A percentile compares a stretch with the other conserved stretches of the same genome.
Conservation (phyloP, 164 flowering plant species). For the Piper longum region DNA sequence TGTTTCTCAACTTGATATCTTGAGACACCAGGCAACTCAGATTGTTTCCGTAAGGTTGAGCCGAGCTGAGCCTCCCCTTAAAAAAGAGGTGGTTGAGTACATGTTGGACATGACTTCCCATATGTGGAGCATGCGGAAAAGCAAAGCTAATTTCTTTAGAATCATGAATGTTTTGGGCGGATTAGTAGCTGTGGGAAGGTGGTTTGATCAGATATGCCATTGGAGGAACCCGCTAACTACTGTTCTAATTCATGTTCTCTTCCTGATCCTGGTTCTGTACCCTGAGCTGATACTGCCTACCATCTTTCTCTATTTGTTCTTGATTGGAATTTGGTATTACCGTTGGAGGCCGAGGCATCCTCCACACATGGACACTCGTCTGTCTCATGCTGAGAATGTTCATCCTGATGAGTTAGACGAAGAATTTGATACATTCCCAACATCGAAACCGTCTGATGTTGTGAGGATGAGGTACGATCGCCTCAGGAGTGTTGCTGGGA, state of each 20-base stretch:
- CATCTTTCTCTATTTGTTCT: slow-evolving; percentile 64
- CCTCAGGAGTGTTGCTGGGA: slow-evolving; percentile 35
- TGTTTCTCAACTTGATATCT: slow-evolving; percentile 52
- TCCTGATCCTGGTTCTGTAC: slow-evolving; percentile 52
- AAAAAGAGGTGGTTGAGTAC: slow-evolving; percentile 67
- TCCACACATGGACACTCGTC: slow-evolving; percentile 36
- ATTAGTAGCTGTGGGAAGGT: slow-evolving; percentile 45
- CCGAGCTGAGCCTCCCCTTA: slow-evolving; percentile 75
- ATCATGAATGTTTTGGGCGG: slow-evolving; percentile 65
- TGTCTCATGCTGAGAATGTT: slow-evolving; percentile 33
- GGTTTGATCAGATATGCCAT: slow-evolving; percentile 68
- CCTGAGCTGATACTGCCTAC: slow-evolving; percentile 84
- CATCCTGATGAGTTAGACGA: slow-evolving; percentile 42
- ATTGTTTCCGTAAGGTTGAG: slow-evolving; percentile 61
- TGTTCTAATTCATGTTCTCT: slow-evolving; percentile 58
- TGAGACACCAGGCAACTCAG: slow-evolving; percentile 82
- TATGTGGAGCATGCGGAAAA: slow-evolving; percentile 41
- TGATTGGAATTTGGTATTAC: slow-evolving; percentile 38
- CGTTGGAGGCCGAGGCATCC: slow-evolving; percentile 37
- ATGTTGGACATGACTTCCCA: slow-evolving; percentile 57
- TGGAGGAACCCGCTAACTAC: slow-evolving; percentile 92
- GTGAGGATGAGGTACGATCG: slow-evolving; percentile 39
- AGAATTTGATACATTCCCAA: slow-evolving; percentile 52
- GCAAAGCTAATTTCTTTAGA: slow-evolving; percentile 63
- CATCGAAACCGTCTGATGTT: slow-evolving; percentile 18